Conservation (phyloP, 2,329 filamentous ascomycete species). For the Beauveria brongniartii region DNA sequence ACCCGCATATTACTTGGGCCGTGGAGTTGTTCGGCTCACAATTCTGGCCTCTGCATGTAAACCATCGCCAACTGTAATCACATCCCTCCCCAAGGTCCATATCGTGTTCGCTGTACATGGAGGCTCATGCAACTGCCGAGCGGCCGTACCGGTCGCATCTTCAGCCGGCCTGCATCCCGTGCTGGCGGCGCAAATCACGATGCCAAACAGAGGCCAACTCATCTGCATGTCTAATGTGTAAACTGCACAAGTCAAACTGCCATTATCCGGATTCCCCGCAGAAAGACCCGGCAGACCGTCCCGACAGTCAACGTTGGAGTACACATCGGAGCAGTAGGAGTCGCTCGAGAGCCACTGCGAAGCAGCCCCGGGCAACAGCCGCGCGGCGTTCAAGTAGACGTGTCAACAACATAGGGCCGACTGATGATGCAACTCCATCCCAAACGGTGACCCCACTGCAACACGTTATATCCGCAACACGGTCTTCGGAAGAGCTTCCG, state of each 20-base stretch:
- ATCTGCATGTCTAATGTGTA: constrained; percentile 48
- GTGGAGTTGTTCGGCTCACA: too few species aligned
- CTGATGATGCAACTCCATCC: neutral
- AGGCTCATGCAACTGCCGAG: neutral
- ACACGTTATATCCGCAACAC: fast-evolving
- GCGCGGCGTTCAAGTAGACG: neutral
- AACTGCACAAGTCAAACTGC: constrained; percentile 49
- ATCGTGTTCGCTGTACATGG: neutral
- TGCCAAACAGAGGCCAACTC: constrained; percentile 49
- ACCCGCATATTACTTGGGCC: too few species aligned
- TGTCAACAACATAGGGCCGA: neutral
- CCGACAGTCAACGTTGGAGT: neutral
- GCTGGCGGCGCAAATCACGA: constrained; percentile 52
- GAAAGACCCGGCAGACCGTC: too few species aligned
- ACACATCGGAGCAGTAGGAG: neutral
- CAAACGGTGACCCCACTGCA: neutral
- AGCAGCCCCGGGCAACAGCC: too few species aligned
- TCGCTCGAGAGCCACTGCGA: neutral
- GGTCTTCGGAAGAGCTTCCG: neutral
- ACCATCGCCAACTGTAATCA: too few species aligned
- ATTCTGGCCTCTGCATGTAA: too few species aligned
- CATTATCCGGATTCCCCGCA: constrained; percentile 34
- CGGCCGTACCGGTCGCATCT: constrained; percentile 55
- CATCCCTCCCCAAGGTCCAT: too few species aligned
- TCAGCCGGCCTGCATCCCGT: constrained; percentile 51